Conservation (phyloP, 805 yeast genomes). For the Saturnispora besseyi region DNA sequence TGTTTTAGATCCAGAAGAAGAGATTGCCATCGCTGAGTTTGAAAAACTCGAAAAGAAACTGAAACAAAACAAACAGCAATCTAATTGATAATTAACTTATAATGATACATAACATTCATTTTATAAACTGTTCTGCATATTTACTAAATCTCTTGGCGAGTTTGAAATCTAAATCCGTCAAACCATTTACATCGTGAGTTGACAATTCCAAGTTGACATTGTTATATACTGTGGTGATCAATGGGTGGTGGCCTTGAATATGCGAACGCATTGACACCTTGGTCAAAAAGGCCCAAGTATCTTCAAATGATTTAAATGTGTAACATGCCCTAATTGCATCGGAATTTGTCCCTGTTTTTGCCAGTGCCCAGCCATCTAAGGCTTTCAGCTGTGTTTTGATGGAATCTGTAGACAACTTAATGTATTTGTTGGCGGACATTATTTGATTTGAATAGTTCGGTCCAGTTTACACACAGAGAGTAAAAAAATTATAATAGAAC, state of each 20-base stretch:
- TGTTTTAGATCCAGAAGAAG: constrained; percentile 32
- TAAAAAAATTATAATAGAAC: background rate
- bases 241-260: constrained; percentile 60
- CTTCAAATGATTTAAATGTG: constrained; percentile 39
- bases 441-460: background rate
- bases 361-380: constrained; percentile 10
- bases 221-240: constrained; percentile 54
- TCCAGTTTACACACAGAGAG: background rate
- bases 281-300: constrained; percentile 60
- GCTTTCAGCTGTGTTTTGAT: constrained; percentile 15
- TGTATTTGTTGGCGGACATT: constrained; percentile 25
- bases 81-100: background rate
- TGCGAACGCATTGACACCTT: constrained; percentile 51
- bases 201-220: constrained; percentile 44
- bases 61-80: constrained; percentile 20
- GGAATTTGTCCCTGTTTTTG: background rate
- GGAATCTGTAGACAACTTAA: constrained; percentile 21
- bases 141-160: constrained; percentile 43
- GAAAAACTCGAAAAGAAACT: constrained; percentile 68
- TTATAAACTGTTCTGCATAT: constrained; percentile 21
- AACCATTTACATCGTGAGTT: constrained; percentile 54
- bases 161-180: constrained; percentile 49
- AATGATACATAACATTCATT: background rate
- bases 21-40: constrained; percentile 65
- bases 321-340: constrained; percentile 29